Conservation (phyloP, 2,329 filamentous ascomycete genomes). For the Venturia pyrina region DNA sequence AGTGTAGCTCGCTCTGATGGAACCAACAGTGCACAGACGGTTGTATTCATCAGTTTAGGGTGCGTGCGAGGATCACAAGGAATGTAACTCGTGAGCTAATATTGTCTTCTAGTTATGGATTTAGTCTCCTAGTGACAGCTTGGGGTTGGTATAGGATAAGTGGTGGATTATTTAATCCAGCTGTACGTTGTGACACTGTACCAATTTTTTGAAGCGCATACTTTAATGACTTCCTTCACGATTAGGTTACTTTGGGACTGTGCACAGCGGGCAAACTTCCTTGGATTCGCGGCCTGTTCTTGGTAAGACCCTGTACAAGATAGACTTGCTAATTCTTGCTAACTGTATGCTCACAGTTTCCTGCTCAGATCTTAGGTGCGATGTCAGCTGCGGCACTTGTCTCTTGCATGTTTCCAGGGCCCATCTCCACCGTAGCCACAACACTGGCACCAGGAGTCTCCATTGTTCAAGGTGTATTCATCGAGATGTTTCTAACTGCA, state of each 20-base stretch:
- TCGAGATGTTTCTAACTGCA: constrained; percentile 40
- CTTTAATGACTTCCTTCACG: background rate
- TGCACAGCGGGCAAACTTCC: constrained; percentile 26
- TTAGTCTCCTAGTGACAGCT: constrained; percentile 10
- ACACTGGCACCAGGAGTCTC: constrained; percentile 31
- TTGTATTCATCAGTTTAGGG: constrained; percentile 22
- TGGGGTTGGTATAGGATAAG: constrained; percentile 9
- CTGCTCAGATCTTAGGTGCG: constrained; percentile 15
- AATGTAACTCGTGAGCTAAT: too few relatives aligned
- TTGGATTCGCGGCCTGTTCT: constrained; percentile 22
- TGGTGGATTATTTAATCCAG: constrained; percentile 20
- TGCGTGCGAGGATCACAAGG: background rate
- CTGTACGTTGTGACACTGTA: constrained; percentile 16
- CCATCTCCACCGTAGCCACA: constrained; percentile 33
- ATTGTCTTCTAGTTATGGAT: constrained; percentile 15
- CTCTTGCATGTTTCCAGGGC: constrained; percentile 33
- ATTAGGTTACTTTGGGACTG: constrained; percentile 26
- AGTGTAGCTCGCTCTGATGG: constrained; percentile 7
- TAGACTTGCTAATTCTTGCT: background rate
- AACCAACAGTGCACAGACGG: constrained; percentile 15
- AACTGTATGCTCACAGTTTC: background rate
- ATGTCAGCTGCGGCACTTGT: constrained; percentile 35
- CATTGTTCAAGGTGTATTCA: constrained; percentile 38
- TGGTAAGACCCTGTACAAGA: background rate
- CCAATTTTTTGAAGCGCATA: background rate